A percentile compares a stretch with the other conserved stretches of the same genome.
Evolutionary conservation across 1,284 basidiomycete genomes (phyloP).

Genomic region (Apiotrichum montevideense): DNA sequence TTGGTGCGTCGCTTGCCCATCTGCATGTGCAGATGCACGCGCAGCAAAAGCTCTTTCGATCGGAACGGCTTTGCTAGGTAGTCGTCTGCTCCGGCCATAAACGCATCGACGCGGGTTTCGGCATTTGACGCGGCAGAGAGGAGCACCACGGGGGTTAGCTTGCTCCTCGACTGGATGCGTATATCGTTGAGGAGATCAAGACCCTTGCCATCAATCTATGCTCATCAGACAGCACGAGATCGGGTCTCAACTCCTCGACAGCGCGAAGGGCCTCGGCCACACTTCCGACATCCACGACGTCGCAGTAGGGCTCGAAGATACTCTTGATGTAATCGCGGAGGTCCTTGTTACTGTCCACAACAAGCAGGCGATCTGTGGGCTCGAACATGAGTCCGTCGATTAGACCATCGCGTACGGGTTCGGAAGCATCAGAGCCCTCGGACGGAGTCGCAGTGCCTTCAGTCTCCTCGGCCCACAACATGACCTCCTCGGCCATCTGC

Average conservation of each 20-base stretch:
- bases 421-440: not conserved
- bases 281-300: conserved; percentile 32
- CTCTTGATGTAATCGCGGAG: conserved; percentile 27
- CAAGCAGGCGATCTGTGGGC: conserved; percentile 21
- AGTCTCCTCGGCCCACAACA: not conserved
- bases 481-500: conserved; percentile 2
- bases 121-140: conserved; percentile 18
- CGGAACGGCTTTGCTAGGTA: conserved; percentile 31
- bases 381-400: conserved; percentile 22
- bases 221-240: conserved; percentile 23
- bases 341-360: conserved; percentile 29
- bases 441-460: not conserved
- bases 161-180: conserved; percentile 4
- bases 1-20: conserved; percentile 25
- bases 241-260: conserved; percentile 16
- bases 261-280: conserved; percentile 37
- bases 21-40: conserved; percentile 33
- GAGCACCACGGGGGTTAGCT: conserved; percentile 16
- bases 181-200: conserved; percentile 15
- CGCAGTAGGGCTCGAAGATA: conserved; percentile 34
- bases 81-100: conserved; percentile 43
- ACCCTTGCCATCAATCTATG: conserved; percentile 32
- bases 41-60: conserved; percentile 40
- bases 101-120: conserved; percentile 20
- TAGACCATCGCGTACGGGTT: not conserved